Evolutionary conservation across 306 rosid species (phyloP).

Genomic region (Malus asiatica): DNA sequence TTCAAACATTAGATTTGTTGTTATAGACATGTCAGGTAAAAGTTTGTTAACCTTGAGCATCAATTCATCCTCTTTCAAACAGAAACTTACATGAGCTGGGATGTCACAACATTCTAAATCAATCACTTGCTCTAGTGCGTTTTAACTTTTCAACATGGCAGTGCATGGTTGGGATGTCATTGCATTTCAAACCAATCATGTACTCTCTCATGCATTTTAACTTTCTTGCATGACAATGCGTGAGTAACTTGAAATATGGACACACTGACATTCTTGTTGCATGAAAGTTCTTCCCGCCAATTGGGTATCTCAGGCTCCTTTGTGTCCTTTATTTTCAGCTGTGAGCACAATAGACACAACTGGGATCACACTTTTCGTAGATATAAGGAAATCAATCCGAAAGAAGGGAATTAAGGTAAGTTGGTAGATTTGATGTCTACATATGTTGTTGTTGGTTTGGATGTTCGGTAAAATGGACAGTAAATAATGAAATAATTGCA

Average conservation of each 20-base stretch:
- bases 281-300: background rate
- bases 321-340: constrained; percentile 39
- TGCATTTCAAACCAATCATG: too few species aligned
- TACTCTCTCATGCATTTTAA: too few species aligned
- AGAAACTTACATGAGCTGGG: background rate
- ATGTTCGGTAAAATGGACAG: background rate
- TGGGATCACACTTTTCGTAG: constrained; percentile 66
- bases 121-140: background rate
- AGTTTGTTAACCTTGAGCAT: background rate
- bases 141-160: background rate
- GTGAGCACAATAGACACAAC: constrained; percentile 86
- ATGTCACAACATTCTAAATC: background rate
- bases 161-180: background rate
- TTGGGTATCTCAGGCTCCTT: background rate
- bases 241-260: background rate
- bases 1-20: constrained; percentile 36
- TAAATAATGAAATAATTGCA: constrained; percentile 13
- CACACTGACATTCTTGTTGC: background rate
- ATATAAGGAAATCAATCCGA: constrained; percentile 43
- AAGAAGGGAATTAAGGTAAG: constrained; percentile 59
- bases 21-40: constrained; percentile 81
- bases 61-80: background rate
- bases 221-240: background rate
- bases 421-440: background rate
- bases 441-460: background rate